Evolutionary conservation across 495 filamentous ascomycete species (phyloP), one percentile per base, ranked within the genome.

Genomic region (Penicillium cosmopolitanum): DNA sequence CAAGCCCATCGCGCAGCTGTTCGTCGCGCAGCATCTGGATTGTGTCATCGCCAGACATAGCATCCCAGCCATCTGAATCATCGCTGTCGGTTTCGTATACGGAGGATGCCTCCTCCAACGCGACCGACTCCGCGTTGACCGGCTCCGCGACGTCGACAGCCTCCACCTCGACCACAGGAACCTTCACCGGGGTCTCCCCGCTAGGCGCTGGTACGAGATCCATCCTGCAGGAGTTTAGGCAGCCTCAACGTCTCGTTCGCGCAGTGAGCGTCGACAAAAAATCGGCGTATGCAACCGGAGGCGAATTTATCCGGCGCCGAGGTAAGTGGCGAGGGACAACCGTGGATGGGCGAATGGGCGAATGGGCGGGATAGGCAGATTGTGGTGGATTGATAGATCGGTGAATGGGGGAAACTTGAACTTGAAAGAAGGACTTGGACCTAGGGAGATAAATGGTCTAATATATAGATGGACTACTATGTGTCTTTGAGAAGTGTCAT

Each of bases 31-130:
- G 71, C 51, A 87, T 77, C 55, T 88, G 86, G 38, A 93, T 73
- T 16, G 84, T 78, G 61, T 90, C 88, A 50, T 87, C 86, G 61
- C 85, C 88, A 7, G 89, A 91, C 50, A 86, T 79, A 6, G 79
- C 81, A 58, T 90, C 88, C 86, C 86, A 89, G 11, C 80, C 81
- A 48, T 88, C 87, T 31, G 85, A 82, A 31, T 85, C 85, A 51
- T 85, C 84, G 52, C 86, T 84, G 56, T 82, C 82, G 16, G 86
- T 82, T 51, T 87, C 83, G 18, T 84, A 78, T 51, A 74, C 69
- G 2, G 76, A 74, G 25, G 69, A 66, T 3, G 68, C 66, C 13
- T 64, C 68, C 56, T 70, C 63, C 51, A 71, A 38, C 36, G 70
- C 64, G 61, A 64, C 60, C 34, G 60, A 50, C 51, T 66, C 67